Evolutionary conservation across 805 yeast genomes (phyloP).

Genomic region (Starmerella kuoi): DNA sequence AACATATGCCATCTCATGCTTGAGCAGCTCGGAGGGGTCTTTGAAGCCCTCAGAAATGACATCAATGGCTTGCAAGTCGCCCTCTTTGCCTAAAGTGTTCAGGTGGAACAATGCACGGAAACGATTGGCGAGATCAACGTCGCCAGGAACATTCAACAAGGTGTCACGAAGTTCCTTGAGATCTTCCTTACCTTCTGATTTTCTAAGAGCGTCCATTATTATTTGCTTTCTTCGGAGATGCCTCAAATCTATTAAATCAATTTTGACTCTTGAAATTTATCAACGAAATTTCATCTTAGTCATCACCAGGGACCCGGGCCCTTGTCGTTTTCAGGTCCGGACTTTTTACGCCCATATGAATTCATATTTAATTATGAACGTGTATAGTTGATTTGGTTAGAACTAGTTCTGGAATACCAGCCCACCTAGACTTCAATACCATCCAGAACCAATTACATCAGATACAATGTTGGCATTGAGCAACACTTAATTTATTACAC

Average conservation of each 20-base stretch:
- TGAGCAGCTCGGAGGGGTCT: conserved; percentile 76
- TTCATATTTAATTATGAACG: too few relatives aligned
- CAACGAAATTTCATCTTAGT: too few relatives aligned
- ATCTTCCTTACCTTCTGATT: conserved; percentile 23
- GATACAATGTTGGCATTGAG: too few relatives aligned
- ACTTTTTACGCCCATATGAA: too few relatives aligned
- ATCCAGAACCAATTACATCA: too few relatives aligned
- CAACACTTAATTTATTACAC: too few relatives aligned
- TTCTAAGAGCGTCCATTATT: conserved; percentile 24
- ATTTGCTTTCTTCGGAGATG: too few relatives aligned
- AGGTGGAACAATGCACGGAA: conserved; percentile 90
- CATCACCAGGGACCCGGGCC: too few relatives aligned
- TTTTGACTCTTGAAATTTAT: not conserved
- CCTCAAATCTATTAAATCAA: conserved; percentile 3
- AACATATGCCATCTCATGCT: conserved; percentile 96
- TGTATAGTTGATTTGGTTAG: too few relatives aligned
- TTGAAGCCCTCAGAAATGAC: conserved; percentile 75
- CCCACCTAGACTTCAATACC: too few relatives aligned
- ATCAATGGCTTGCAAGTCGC: conserved; percentile 51
- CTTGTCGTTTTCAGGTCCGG: too few relatives aligned
- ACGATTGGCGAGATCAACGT: conserved; percentile 66
- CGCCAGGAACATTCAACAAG: conserved; percentile 36
- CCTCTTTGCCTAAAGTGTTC: conserved; percentile 74
- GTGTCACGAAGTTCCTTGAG: conserved; percentile 21
- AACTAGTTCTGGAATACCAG: too few relatives aligned